These are phyloP conservation scores for Penicillium sp. DNA, from an alignment of 2,329 filamentous ascomycete species.

Conservation along the genomic window DNA sequence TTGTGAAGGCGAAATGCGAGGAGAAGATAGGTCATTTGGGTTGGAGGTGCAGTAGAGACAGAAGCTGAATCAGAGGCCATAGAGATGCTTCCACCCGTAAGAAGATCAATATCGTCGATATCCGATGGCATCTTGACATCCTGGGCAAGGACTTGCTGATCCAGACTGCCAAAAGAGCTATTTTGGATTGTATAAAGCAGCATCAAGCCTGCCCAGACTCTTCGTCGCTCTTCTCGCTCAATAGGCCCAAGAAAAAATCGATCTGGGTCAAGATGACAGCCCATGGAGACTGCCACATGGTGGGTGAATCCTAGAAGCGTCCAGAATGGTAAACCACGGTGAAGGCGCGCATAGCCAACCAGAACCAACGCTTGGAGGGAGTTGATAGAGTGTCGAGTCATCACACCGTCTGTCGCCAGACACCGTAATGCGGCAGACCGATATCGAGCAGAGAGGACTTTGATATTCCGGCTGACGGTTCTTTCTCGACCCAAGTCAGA, in stretches of 20 bases:
- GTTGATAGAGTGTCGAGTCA: slow-evolving; percentile 37
- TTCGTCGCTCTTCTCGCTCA: slow-evolving; percentile 37
- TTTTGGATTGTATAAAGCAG: slow-evolving; percentile 40
- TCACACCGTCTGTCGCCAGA: slow-evolving; percentile 36
- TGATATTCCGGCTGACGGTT: slow-evolving; percentile 35
- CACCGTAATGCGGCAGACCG: slow-evolving; percentile 36
- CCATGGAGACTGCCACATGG: slow-evolving; percentile 40
- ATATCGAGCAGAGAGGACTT: slow-evolving; percentile 34
- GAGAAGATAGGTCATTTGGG: slow-evolving; percentile 41
- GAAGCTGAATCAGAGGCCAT: slow-evolving; percentile 12
- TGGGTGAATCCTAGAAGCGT: slow-evolving; percentile 38
- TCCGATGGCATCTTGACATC: slow-evolving; percentile 33
- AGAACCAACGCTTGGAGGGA: slow-evolving; percentile 39
- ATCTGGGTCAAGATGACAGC: slow-evolving; percentile 40
- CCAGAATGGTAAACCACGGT: slow-evolving; percentile 36
- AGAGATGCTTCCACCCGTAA: slow-evolving; percentile 18
- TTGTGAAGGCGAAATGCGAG: slow-evolving; percentile 35
- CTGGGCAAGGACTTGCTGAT: slow-evolving; percentile 24
- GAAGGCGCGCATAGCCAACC: slow-evolving; percentile 36
- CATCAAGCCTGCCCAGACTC: slow-evolving; percentile 38
- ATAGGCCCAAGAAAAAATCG: slow-evolving; percentile 32
- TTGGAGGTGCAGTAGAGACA: slow-evolving; percentile 25
- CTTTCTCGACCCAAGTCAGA: slow-evolving; percentile 35
- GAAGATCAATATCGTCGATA: slow-evolving; percentile 34
- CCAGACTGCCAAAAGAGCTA: slow-evolving; percentile 33